Evolutionary conservation across 2,329 filamentous ascomycete genomes (phyloP), one percentile per base, ranked within the genome.

Genomic region (Coniochaeta sp.): DNA sequence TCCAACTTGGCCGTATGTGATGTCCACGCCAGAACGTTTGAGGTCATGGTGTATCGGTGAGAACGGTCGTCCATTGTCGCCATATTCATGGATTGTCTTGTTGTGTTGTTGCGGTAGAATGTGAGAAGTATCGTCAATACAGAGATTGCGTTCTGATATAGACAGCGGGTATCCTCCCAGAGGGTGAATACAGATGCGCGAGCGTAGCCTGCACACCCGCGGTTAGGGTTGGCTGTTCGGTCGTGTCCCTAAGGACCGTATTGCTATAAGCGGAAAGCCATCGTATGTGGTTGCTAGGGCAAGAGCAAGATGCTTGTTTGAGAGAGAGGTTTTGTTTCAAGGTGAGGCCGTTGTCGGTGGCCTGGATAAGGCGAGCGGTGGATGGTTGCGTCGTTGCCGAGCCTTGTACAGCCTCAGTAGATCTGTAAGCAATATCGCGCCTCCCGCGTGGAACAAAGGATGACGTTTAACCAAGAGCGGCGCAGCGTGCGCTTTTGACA

Each of bases 1-100:
- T 77, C 74, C 68, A 77, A 72, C 57, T 76, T 77, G 62, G 74
- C 72, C 57, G 74, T 71, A 59, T 79, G 76, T 40, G 77, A 70
- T 52, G 74, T 75, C 76, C 78, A 80, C 59, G 74, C 75, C 67
- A 81, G 69, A 61, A 79, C 72, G 66, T 76, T 76, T 50, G 75
- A 75, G 63, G 73, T 74, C 62, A 72, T 70, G 59, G 67, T 69
- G 44, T 74, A 71, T 69, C 73, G 71, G 62, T 69, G 69, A 62
- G 64, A 66, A 62, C 74, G 70, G 66, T 73, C 69, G 65, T 72
- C 71, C 74, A 77, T 77, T 60, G 65, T 65, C 62, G 60, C 22
- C 34, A 28, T 16, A 3, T 31, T 1, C 7, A 7, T 64, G 31
- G 61, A 61, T n/a, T 65, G 67, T 69, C 33, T 50, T 66, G 61